These are phyloP conservation scores for Penicillium arizonense DNA, from an alignment of 495 filamentous ascomycete genomes.

Conservation along the genomic window DNA sequence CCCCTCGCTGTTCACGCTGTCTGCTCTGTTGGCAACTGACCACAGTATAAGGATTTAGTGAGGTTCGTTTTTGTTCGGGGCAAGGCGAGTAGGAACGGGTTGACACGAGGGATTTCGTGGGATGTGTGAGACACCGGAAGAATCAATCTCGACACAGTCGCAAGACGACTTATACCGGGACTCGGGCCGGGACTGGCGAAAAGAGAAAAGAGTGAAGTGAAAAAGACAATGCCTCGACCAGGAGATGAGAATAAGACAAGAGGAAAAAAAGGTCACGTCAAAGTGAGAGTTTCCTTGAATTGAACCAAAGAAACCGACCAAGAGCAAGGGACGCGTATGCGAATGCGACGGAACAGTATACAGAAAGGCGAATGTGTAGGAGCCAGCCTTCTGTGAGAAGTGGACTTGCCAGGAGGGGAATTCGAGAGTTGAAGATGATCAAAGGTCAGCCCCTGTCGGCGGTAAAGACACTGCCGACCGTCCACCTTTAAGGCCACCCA, in stretches of 20 bases:
- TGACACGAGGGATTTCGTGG: neutral
- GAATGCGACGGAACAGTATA: slow-evolving; percentile 3
- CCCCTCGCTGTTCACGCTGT: slow-evolving; percentile 19
- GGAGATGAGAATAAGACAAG: slow-evolving; percentile 17
- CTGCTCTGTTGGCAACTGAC: neutral
- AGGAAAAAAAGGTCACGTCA: slow-evolving; percentile 4
- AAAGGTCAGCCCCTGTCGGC: slow-evolving; percentile 24
- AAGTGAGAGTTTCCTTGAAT: neutral
- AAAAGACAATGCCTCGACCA: slow-evolving; percentile 22
- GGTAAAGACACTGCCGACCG: slow-evolving; percentile 28
- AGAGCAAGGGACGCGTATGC: neutral
- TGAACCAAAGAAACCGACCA: slow-evolving; percentile 1
- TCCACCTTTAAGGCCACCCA: neutral
- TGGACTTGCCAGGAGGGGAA: slow-evolving; percentile 4
- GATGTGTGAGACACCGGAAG: neutral
- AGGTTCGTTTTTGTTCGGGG: neutral
- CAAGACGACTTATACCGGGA: neutral
- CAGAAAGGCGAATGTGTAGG: slow-evolving; percentile 6
- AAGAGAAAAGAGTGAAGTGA: slow-evolving; percentile 5
- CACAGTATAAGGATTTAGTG: too few relatives aligned
- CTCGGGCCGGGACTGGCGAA: neutral
- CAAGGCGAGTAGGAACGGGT: neutral
- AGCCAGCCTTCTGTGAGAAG: slow-evolving; percentile 19
- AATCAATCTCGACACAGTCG: slow-evolving; percentile 6
- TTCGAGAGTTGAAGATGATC: slow-evolving; percentile 10